phyloP scores from a whole-genome alignment of 2,329 filamentous ascomycete species.

The Penicillium sp. region DNA sequence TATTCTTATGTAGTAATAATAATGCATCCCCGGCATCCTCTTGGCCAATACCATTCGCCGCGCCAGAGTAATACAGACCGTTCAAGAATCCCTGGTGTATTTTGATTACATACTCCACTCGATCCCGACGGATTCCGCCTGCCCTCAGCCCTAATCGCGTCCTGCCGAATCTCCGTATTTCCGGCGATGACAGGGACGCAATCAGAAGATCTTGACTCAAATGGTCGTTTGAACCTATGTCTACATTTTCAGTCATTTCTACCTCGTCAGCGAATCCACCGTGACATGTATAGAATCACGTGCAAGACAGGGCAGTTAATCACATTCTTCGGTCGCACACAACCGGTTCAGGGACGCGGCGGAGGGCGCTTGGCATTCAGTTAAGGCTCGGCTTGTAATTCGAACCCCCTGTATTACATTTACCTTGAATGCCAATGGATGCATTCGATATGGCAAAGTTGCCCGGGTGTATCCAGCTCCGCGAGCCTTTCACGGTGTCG shows the following conservation, averaged over 20 bases:
- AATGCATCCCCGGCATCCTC: too few species aligned
- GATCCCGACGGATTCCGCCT: conserved; percentile 23
- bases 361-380: neutral
- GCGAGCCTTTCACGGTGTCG: too few species aligned
- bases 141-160: conserved; percentile 24
- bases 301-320: conserved; percentile 4
- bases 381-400: neutral
- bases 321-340: conserved; percentile 21
- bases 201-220: too few species aligned
- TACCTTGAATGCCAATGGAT: too few species aligned
- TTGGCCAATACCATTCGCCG: neutral
- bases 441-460: too few species aligned
- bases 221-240: too few species aligned
- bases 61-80: conserved; percentile 10
- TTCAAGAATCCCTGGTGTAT: conserved; percentile 13
- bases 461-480: neutral
- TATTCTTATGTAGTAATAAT: neutral
- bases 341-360: conserved; percentile 1
- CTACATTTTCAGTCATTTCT: too few species aligned
- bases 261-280: neutral
- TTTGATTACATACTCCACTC: conserved; percentile 22
- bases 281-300: conserved; percentile 2
- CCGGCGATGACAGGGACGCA: neutral
- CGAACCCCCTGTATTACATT: too few species aligned
- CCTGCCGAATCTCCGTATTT: conserved; percentile 11